Evolutionary conservation across 768 basidiomycete species (phyloP).

Genomic region (Termitomyces titanicus): DNA sequence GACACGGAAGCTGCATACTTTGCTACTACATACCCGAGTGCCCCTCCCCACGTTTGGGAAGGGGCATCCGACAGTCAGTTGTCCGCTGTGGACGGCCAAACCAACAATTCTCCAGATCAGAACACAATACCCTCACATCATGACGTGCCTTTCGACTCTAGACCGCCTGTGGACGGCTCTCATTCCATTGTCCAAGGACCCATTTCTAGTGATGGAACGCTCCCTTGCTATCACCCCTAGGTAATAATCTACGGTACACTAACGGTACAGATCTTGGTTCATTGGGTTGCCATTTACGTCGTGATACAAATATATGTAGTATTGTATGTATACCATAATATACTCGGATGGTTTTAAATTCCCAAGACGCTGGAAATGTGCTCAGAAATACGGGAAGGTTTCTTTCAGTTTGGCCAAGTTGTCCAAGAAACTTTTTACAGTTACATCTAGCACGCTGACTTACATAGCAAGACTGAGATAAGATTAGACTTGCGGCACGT

Average conservation of each 20-base stretch:
- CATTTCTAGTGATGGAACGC: constrained; percentile 18
- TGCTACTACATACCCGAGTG: constrained; percentile 8
- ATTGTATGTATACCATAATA: constrained; percentile 5
- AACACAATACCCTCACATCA: constrained; percentile 4
- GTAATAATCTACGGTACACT: no score
- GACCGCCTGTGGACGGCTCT: not conserved
- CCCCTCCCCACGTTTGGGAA: constrained; percentile 9
- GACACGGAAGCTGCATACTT: constrained; percentile 10
- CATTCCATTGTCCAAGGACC: constrained; percentile 14
- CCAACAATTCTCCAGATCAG: not conserved
- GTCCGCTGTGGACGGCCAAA: not conserved
- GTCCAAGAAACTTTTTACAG: no score
- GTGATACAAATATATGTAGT: not conserved
- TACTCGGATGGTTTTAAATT: not conserved
- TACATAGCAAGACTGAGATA: no score
- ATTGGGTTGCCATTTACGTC: constrained; percentile 10
- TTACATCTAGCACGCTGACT: no score
- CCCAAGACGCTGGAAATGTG: no score
- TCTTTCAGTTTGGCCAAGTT: no score
- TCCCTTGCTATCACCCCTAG: constrained; percentile 17
- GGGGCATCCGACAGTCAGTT: not conserved
- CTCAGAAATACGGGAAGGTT: no score
- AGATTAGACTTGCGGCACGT: constrained; percentile 14
- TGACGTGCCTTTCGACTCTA: not conserved
- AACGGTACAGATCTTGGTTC: no score